A percentile compares a stretch with the other conserved stretches of the same genome.
Conservation (phyloP, 495 filamentous ascomycete genomes). For the Hypoxylon crocopeplum region DNA sequence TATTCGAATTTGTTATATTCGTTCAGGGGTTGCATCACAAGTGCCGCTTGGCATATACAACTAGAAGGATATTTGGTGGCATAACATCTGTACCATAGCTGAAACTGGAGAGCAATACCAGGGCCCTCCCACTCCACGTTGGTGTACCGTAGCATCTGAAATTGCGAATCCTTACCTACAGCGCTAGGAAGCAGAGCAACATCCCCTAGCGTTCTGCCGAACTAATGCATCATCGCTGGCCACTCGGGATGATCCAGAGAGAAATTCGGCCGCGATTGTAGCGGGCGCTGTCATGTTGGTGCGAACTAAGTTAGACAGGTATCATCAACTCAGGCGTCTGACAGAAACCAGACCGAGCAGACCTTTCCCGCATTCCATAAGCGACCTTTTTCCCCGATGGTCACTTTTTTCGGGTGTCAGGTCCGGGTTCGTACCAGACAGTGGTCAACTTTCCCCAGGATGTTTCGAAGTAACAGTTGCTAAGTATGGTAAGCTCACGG, state of each 20-base stretch:
- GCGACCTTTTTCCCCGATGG: constrained; percentile 12
- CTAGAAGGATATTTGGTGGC: constrained; percentile 12
- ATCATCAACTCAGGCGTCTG: constrained; percentile 1
- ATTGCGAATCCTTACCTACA: constrained; percentile 16
- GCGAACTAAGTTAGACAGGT: constrained; percentile 8
- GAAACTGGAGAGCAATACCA: neutral
- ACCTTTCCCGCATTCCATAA: constrained; percentile 3
- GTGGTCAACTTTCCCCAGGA: neutral
- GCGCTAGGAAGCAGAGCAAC: neutral
- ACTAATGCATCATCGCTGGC: constrained; percentile 6
- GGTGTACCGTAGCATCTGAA: constrained; percentile 17
- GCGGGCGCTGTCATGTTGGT: neutral
- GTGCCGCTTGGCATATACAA: constrained; percentile 30
- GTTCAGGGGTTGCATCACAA: constrained; percentile 9
- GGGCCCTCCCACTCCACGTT: neutral
- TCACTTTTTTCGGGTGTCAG: neutral
- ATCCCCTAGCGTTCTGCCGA: constrained; percentile 2
- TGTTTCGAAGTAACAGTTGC: neutral
- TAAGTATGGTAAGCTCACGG: constrained; percentile 5
- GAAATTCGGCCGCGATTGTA: neutral
- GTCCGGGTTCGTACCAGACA: constrained; percentile 4
- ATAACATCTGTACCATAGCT: constrained; percentile 3
- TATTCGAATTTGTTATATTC: too few relatives aligned
- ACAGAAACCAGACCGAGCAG: neutral
- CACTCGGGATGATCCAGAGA: constrained; percentile 14